These are phyloP conservation scores for Apiospora phragmitis DNA, from an alignment of 2,329 filamentous ascomycete species.

Conservation along the genomic window DNA sequence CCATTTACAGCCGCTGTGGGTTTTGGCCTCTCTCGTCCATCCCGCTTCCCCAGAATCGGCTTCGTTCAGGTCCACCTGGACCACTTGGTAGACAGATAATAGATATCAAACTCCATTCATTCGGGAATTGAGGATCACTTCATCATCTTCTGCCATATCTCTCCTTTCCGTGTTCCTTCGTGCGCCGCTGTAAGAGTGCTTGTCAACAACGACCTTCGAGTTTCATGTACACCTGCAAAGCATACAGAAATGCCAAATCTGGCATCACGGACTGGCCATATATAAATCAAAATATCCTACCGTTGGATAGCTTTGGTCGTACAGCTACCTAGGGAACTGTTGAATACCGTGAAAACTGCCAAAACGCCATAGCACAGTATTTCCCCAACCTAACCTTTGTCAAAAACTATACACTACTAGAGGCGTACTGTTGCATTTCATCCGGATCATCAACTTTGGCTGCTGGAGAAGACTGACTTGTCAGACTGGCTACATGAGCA, in stretches of 20 bases:
- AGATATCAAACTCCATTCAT: neutral
- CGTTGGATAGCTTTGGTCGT: neutral
- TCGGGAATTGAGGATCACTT: neutral
- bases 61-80: constrained; percentile 8
- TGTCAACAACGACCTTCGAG: neutral
- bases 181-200: neutral
- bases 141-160: neutral
- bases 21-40: constrained; percentile 8
- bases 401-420: neutral
- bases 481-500: neutral
- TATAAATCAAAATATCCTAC: neutral
- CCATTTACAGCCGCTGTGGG: constrained; percentile 10
- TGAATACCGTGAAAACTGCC: neutral
- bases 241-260: neutral
- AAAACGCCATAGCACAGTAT: neutral
- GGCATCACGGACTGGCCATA: neutral
- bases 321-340: neutral
- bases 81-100: neutral
- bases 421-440: neutral
- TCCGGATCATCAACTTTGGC: neutral
- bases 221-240: neutral
- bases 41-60: constrained; percentile 9
- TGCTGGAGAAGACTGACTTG: neutral
- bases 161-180: neutral
- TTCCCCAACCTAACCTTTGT: neutral